phyloP scores from a whole-genome alignment of 2,329 filamentous ascomycete species.

The Stylonectria norvegica region DNA sequence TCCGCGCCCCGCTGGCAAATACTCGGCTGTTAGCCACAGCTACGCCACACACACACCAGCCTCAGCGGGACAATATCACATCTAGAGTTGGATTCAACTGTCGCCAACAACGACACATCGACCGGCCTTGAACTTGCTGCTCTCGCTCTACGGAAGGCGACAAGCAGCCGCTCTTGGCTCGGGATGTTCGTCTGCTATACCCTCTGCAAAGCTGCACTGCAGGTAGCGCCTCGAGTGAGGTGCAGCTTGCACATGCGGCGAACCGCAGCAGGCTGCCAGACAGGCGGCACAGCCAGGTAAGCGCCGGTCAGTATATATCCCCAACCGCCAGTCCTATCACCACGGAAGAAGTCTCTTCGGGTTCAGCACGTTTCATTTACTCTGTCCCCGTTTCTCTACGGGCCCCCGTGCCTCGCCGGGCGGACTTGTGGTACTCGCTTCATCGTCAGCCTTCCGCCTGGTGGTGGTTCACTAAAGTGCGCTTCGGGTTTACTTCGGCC shows the following conservation, averaged over 20 bases:
- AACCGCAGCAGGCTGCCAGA: conserved; percentile 16
- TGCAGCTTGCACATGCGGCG: conserved; percentile 15
- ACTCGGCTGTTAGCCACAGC: conserved; percentile 13
- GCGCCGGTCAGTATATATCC: conserved; percentile 17
- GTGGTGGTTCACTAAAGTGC: conserved; percentile 20
- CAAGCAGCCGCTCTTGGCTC: conserved; percentile 8
- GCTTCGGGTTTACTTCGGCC: conserved; percentile 26
- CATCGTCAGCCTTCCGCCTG: conserved; percentile 15
- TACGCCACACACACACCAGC: conserved; percentile 20
- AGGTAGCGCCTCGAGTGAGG: conserved; percentile 2
- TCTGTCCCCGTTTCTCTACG: background rate
- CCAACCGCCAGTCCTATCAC: conserved; percentile 10
- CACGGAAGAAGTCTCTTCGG: conserved; percentile 22
- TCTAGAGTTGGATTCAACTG: conserved; percentile 25
- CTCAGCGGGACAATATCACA: conserved; percentile 28
- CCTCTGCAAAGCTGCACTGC: conserved; percentile 6
- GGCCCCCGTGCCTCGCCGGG: background rate
- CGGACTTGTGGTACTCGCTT: conserved; percentile 13
- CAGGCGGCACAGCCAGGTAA: conserved; percentile 16
- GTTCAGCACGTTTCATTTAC: background rate
- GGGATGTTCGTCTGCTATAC: background rate
- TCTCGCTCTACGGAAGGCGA: conserved; percentile 13
- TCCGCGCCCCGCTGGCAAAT: conserved; percentile 22
- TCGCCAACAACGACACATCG: conserved; percentile 21
- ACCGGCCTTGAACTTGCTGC: conserved; percentile 13